Evolutionary conservation across 179 eudicot species (phyloP).

Genomic region (Spinacia oleracea): DNA sequence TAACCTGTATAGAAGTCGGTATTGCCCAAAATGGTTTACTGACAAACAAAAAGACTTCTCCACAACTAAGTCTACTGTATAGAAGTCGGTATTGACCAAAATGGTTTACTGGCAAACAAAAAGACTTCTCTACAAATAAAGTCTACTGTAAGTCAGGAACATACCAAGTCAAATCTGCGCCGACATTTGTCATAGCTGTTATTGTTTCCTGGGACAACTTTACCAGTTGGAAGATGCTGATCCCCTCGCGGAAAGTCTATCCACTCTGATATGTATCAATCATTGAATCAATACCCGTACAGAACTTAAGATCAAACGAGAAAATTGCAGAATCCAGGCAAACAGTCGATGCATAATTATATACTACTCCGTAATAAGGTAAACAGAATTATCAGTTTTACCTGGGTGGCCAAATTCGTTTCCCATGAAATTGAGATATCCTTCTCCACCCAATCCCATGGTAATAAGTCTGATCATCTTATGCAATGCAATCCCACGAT

Average conservation of each 20-base stretch:
- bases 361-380: no score
- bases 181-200: slow-evolving; percentile 91
- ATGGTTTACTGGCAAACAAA: not conserved
- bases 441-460: slow-evolving; percentile 99
- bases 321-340: slow-evolving; percentile 3
- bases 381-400: slow-evolving; percentile 25
- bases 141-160: slow-evolving; percentile 20
- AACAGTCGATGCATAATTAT: not conserved
- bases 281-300: slow-evolving; percentile 17
- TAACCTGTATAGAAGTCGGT: not conserved
- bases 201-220: slow-evolving; percentile 72
- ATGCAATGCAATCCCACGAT: slow-evolving; percentile 98
- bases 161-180: slow-evolving; percentile 95
- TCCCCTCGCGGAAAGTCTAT: slow-evolving; percentile 94
- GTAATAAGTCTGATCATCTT: slow-evolving; percentile 97
- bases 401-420: slow-evolving; percentile 99
- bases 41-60: slow-evolving; percentile 11
- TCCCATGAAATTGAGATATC: slow-evolving; percentile 98
- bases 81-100: not conserved
- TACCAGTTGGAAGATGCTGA: slow-evolving; percentile 79
- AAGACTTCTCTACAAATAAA: not conserved
- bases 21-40: not conserved
- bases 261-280: slow-evolving; percentile 64
- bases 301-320: not conserved
- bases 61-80: no score